Base-by-base conservation (phyloP, 345 rosid genomes). In the Eucalyptus caleyi region DNA sequence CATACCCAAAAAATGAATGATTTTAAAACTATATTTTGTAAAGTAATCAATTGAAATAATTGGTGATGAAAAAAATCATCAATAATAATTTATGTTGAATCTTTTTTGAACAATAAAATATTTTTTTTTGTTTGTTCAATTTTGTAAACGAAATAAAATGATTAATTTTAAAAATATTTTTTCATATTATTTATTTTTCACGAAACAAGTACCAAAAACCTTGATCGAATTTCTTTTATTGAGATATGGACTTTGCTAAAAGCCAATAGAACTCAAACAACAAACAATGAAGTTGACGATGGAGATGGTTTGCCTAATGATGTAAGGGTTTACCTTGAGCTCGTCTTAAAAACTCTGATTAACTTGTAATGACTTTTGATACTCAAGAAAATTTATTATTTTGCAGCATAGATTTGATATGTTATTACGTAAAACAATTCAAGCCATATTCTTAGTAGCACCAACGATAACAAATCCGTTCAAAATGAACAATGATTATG, bases 321-420 rank as follows among this genome's bases (percentile, higher is more conserved):
- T 18, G 82, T 72, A 32, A 37, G 26, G 4, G 45, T 37, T 72
- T 77, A 23, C 45, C 44, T 77, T 4, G 47, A 37, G 42, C 26
- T 72, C 4, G 0, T 0, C 5, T 53, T 53, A 24, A 53, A 53
- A 0, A 19, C 59, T 2, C 1, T 19, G 0, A 11, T 53, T 53
- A 53, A 53, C 5, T 53, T 19, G 59, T 53, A 53, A 2, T 8
- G 26, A 8, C 16, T 77, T 40, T 6, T 40, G 14, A 40, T 21
- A 4, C 85, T 77, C 1, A 23, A 7, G 30, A 72, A 3, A 8
- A 2, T 72, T 5, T 3, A 3, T 34, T 37, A 72, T 34, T 72
- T 21, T 3, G 8, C 2, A 6, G 3, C 15, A 34, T 32, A 18
- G 2, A 72, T 37, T 37, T 11, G 14, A 72, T 5, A 3, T 72